Evolutionary conservation across 371 early-diverging fungal species (phyloP).

Genomic region (Phascolomyces articulosus): DNA sequence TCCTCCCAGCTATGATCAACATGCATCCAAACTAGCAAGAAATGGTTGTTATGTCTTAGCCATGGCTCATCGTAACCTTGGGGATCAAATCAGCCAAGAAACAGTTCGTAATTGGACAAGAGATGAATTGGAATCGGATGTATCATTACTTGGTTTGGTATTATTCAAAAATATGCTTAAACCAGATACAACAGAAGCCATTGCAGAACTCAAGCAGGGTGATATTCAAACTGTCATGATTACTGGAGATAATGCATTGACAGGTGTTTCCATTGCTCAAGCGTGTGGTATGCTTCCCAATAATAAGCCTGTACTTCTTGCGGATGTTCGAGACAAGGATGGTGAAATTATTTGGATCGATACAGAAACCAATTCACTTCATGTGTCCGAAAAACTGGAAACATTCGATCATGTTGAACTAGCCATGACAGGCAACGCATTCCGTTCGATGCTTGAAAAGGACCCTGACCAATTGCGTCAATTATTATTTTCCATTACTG

Average conservation of each 20-base stretch:
- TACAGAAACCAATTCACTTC: constrained; percentile 46
- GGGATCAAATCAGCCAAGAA: constrained; percentile 38
- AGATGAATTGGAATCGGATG: constrained; percentile 69
- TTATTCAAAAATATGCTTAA: constrained; percentile 93
- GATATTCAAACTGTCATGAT: constrained; percentile 85
- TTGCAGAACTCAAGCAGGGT: constrained; percentile 76
- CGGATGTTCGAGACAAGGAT: constrained; percentile 31
- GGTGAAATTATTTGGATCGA: constrained; percentile 55
- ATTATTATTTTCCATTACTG: constrained; percentile 54
- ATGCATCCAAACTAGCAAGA: constrained; percentile 64
- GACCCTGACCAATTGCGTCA: constrained; percentile 40
- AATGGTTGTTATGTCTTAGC: constrained; percentile 87
- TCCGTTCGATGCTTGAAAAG: constrained; percentile 43
- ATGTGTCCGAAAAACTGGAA: constrained; percentile 35
- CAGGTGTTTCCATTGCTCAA: constrained; percentile 85
- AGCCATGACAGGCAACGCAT: constrained; percentile 76
- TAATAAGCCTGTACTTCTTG: constrained; percentile 52
- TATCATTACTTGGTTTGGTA: constrained; percentile 74
- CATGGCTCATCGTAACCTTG: constrained; percentile 63
- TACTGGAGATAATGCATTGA: constrained; percentile 91
- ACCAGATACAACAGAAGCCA: constrained; percentile 72
- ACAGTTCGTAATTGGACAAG: constrained; percentile 53
- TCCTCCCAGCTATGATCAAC: constrained; percentile 66
- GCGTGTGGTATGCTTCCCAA: constrained; percentile 74
- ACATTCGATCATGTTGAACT: constrained; percentile 56